Base-by-base conservation (phyloP, 129 eudicot species). In the Flaveria ramosissima region DNA sequence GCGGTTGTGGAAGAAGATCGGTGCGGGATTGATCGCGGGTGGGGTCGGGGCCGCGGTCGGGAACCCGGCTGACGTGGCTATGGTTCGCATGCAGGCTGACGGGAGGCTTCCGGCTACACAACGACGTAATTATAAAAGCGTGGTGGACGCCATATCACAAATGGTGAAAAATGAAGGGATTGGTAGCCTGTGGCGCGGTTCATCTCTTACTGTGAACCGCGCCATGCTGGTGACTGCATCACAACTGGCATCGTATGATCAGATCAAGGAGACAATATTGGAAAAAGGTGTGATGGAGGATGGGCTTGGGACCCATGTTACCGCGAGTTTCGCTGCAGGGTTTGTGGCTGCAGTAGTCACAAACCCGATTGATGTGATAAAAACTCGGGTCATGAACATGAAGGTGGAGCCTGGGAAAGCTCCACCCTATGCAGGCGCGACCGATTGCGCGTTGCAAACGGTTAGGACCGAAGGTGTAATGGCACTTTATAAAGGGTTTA, bases 21-120 rank as follows among this genome's bases (percentile, higher is more conserved):
- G 84, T 11, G 93, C 96, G 77, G 97, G 97, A 27, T 46, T 92
- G 0, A 82, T 92, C 59, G 96, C 98, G 79, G 98, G 98, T 0
- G 98, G 83, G 1, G 68, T 92, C 77, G 98, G 98, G 0, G 98
- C 98, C 17, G 92, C 94, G 30, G 96, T 92, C 20, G 98, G 98
- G 9, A 92, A 92, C 80, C 98, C 98, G 0, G 98, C 96, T 15
- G 98, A 92, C 75, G 90, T 92, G 50, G 91, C 98, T 0, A 92
- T 92, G 98, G 98, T 92, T 0, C 84, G 98, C 12, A 92, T 92
- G 98, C 98, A 92, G 62, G 98, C 98, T 4, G 98, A 92, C 64
- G 98, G 98, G 9, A 73, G 96, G 66, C 98, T 92, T 26, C 98
- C 96, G 2, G 20, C 69, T n/a, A 39, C 80, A 12, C 87, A 92